These are phyloP conservation scores for Cutaneotrichosporon sp. DNA, from an alignment of 1,284 basidiomycete species.

Conservation along the genomic window DNA sequence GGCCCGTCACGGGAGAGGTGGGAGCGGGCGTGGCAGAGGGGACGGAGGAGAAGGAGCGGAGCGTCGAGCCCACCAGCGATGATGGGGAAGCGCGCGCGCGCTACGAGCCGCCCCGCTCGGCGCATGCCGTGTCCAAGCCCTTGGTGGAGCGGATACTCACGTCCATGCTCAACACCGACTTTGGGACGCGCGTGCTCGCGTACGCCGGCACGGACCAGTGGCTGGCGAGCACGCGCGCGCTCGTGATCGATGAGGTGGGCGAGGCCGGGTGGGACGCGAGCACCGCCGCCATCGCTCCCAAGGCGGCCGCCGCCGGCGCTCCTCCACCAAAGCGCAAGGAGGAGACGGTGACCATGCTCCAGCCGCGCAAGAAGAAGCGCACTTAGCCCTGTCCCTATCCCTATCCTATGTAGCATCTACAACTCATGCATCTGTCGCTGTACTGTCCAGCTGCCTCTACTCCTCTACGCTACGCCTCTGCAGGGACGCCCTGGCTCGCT, in stretches of 20 bases:
- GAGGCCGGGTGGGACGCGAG: slow-evolving; percentile 30
- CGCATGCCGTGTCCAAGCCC: background rate
- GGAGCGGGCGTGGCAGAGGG: no score
- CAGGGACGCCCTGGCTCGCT: background rate
- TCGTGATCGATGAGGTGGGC: slow-evolving; percentile 46
- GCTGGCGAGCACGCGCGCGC: slow-evolving; percentile 60
- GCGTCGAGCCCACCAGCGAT: no score
- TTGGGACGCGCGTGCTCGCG: slow-evolving; percentile 66
- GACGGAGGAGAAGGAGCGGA: background rate
- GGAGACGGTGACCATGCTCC: slow-evolving; percentile 51
- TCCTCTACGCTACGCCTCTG: background rate
- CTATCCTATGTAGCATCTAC: slow-evolving; percentile 11
- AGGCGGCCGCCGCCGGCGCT: slow-evolving; percentile 23
- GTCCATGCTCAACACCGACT: slow-evolving; percentile 74
- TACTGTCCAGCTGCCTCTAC: background rate
- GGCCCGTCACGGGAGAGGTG: no score
- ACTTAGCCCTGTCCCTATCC: slow-evolving; percentile 12
- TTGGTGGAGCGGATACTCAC: slow-evolving; percentile 65
- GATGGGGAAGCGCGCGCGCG: background rate
- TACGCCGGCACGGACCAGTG: slow-evolving; percentile 69
- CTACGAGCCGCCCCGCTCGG: background rate
- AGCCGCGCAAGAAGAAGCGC: slow-evolving; percentile 52
- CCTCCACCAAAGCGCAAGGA: slow-evolving; percentile 39
- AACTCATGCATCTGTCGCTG: slow-evolving; percentile 21
- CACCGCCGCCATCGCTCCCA: slow-evolving; percentile 28